Base-by-base conservation (phyloP, 2,329 filamentous ascomycete genomes). In the Colletotrichum sp. region DNA sequence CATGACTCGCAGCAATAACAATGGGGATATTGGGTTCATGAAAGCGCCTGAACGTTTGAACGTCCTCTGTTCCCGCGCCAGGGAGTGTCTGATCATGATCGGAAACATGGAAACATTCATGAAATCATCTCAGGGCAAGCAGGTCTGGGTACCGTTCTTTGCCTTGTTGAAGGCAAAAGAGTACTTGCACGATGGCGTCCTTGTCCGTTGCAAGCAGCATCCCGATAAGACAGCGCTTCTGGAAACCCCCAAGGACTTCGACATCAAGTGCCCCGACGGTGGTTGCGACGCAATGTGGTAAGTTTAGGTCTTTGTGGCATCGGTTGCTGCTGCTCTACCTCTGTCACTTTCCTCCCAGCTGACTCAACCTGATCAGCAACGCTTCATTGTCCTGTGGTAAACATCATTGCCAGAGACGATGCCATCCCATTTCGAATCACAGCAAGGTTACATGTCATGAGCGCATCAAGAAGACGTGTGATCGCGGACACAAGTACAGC, bases 1-100 rank as follows among this genome's bases (percentile, higher is more conserved):
- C 0, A 82, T 96, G 13, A 94, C 93, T 0, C 86, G 94, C 6
- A 94, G 93, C 81, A 96, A 96, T 77, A 73, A 79, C 0, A 80
- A 80, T 0, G 89, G 90, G 0, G 91, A 95, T 2, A 94, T 95
- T 34, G 94, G 94, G 0, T 96, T 96, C 81, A 91, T 96, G 87
- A 80, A 85, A 0, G 87, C 92, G 0, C 90, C 91, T 0, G 90
- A 96, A 78, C 87, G 94, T 1, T 81, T 95, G 0, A 95, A 95
- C 22, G 94, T 96, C 0, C 83, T 96, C 3, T 82, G 95, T 2
- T 94, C 93, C 0, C 86, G 94, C 74, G 93, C 94, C 0, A 87
- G 93, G 2, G 85, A 94, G 70, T 90, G 86, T 0, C 81, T 96
- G 16, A 89, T 95, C n/a, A 86, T 96, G 78, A 90, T 95, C 59